Base-by-base conservation (phyloP, 495 filamentous ascomycete species). In the Penicillium cataractarum region DNA sequence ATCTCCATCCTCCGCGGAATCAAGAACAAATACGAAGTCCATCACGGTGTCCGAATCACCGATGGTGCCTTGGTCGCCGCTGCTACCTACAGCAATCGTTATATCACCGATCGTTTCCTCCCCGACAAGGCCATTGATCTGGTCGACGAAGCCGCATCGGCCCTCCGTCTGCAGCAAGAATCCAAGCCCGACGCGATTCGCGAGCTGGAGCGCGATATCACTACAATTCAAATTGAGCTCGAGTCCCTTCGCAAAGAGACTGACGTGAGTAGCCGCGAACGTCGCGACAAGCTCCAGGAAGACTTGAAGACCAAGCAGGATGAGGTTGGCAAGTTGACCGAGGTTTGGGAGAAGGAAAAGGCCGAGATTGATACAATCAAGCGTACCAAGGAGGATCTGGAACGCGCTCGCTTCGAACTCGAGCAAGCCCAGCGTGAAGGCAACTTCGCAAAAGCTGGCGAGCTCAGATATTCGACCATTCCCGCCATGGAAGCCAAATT, bases 111-210 rank as follows among this genome's bases (percentile, higher is more conserved):
- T 71, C 90, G 95, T 37, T 98, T 96, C 74, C 81, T 97, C 1
- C 94, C 95, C 1, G 94, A 97, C 74, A 97, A 98, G 70, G 95
- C 95, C 7, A 99, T 99, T 62, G 95, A 99, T 73, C 73, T 99
- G 54, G 92, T 99, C 65, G 95, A 99, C 71, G 95, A 98, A 76
- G 95, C 95, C 15, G 93, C 95, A 5, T 96, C 92, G 40, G 90
- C 91, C 13, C 79, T 97, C 9, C 84, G 95, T 19, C 75, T 99
- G 61, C 95, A 99, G 71, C 95, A 99, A 73, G 95, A 99, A 76
- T 97, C 92, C 67, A 97, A 96, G 64, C 95, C 95, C 0, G 95
- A 99, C 61, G 86, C 92, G 15, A 97, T 99, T 31, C 87, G 92
- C 70, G 86, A 90, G 54, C 83, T 97, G 21, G 95, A 98, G 68